Base-by-base conservation (phyloP, 441 rosid species). In the Raphanus hybrid region DNA sequence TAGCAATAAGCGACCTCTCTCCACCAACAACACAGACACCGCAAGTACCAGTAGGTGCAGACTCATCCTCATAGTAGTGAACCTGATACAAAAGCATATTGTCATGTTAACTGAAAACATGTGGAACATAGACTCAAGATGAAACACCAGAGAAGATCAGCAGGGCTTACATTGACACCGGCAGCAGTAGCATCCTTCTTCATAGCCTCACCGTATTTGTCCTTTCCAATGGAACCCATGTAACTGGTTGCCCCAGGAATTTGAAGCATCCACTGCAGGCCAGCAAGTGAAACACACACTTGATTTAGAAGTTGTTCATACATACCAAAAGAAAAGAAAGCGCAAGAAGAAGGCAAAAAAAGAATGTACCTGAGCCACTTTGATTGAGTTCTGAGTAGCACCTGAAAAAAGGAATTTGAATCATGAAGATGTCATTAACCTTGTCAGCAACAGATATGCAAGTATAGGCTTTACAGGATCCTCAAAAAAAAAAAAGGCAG, bases 21-120 rank as follows among this genome's bases (percentile, higher is more conserved):
- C 98, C 97, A 71, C 97, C 98, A 34, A 90, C 91, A 77, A 93
- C 96, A 81, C 97, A 93, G 79, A 93, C 98, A 57, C 87, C 98
- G 72, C 96, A 93, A 2, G 98, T 91, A 66, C 98, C 97, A 5
- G 98, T 93, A 60, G 94, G 87, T 69, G 92, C 84, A 67, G 86
- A 39, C 69, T 93, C 97, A 76, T 93, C 97, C 85, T 89, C 92
- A 5, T 82, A 82, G 76, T 93, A 93, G 16, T 87, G 91, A 9
- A 88, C 94, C 94, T 90, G 76, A 64, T 58, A 55, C 41, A 14
- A 32, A 32, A 32, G 14, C 23, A 63, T 16, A 45, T 0, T 5
- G 12, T 59, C 41, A 71, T 37, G 1, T 23, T 39, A 45, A 60
- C 15, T 1, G 16, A 34, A 34, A 4, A 34, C 23, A 16, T 32